Conservation (phyloP, 176 grass and related monocot species). For the Triticum timopheevii region DNA sequence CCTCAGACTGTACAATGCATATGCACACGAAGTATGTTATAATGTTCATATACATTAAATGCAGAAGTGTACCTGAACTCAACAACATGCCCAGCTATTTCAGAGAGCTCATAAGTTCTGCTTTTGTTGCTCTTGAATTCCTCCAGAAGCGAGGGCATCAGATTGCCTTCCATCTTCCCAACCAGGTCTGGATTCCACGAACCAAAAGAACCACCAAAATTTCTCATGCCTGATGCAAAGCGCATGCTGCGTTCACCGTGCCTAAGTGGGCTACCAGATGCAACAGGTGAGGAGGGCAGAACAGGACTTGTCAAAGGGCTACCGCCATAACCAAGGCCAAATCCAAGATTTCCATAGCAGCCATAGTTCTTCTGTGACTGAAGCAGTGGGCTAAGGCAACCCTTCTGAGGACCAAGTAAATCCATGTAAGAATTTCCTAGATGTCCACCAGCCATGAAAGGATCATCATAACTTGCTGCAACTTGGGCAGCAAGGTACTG, state of each 20-base stretch:
- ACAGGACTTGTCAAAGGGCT: conserved; percentile 51
- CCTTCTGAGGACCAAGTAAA: conserved; percentile 60
- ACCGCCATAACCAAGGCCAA: conserved; percentile 49
- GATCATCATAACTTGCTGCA: conserved; percentile 51
- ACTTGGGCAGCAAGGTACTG: conserved; percentile 63
- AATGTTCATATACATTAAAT: neutral
- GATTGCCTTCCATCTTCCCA: conserved; percentile 44
- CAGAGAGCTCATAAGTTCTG: conserved; percentile 78
- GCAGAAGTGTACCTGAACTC: conserved; percentile 65
- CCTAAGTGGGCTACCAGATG: conserved; percentile 61
- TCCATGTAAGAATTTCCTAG: conserved; percentile 56
- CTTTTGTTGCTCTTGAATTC: conserved; percentile 96
- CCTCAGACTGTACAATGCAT: too few species aligned
- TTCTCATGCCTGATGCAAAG: conserved; percentile 55
- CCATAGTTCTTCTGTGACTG: conserved; percentile 64
- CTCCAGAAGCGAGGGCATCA: conserved; percentile 69
- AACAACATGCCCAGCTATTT: conserved; percentile 79
- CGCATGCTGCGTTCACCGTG: conserved; percentile 53
- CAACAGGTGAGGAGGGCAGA: conserved; percentile 54
- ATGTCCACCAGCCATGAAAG: conserved; percentile 36
- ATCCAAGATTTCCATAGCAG: conserved; percentile 60
- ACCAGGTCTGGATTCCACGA: conserved; percentile 52
- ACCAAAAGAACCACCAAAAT: conserved; percentile 51
- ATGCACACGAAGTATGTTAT: neutral
- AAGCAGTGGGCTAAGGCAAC: conserved; percentile 48